phyloP scores from a whole-genome alignment of 345 rosid species.

The Sisymbrium irio region DNA sequence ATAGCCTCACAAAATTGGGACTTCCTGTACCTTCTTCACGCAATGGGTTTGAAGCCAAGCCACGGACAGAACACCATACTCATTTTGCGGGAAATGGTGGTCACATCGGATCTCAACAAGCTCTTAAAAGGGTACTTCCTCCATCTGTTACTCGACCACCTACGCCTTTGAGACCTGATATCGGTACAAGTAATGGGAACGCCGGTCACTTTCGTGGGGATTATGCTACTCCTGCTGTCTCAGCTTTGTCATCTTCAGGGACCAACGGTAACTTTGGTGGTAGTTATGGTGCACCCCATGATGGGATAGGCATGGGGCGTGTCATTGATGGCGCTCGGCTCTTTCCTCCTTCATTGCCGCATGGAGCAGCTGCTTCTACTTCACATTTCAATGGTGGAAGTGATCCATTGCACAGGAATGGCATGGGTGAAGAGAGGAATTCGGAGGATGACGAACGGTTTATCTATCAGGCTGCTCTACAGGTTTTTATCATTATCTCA shows the following conservation, averaged over 20 bases:
- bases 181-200: slow-evolving; percentile 35
- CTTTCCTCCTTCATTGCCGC: slow-evolving; percentile 59
- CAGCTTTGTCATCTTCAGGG: slow-evolving; percentile 42
- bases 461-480: slow-evolving; percentile 86
- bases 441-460: slow-evolving; percentile 66
- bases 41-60: slow-evolving; percentile 30
- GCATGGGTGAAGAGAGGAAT: slow-evolving; percentile 52
- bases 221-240: slow-evolving; percentile 35
- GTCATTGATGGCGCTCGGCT: slow-evolving; percentile 54
- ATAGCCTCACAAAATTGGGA: slow-evolving; percentile 22
- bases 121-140: slow-evolving; percentile 57
- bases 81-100: slow-evolving; percentile 46
- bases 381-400: slow-evolving; percentile 47
- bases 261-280: slow-evolving; percentile 46
- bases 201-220: slow-evolving; percentile 42
- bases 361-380: slow-evolving; percentile 42
- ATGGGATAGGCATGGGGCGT: slow-evolving; percentile 45
- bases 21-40: slow-evolving; percentile 12
- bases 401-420: slow-evolving; percentile 47
- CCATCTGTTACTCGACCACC: slow-evolving; percentile 38
- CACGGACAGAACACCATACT: slow-evolving; percentile 35
- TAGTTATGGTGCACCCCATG: slow-evolving; percentile 30
- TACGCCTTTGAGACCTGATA: slow-evolving; percentile 33
- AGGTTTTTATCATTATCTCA: slow-evolving; percentile 48
- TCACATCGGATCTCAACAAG: slow-evolving; percentile 55